Evolutionary conservation across 1,139 yeast species (phyloP).

Genomic region (Diutina siamensis): DNA sequence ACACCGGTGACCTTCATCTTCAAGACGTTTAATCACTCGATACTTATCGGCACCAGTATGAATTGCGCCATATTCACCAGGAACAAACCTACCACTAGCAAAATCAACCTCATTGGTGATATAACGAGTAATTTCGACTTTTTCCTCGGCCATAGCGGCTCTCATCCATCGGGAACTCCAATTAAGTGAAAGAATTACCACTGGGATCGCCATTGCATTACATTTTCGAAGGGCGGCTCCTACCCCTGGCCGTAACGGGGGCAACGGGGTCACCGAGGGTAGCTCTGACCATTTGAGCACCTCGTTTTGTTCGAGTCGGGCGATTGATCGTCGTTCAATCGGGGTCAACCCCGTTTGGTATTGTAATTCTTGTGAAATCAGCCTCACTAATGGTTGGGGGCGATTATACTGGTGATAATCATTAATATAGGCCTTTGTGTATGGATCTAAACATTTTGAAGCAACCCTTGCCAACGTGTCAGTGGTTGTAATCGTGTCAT

Average conservation of each 20-base stretch:
- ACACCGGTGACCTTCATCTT: conserved; percentile 8
- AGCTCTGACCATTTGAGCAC: neutral
- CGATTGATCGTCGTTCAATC: neutral
- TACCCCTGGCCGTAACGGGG: neutral
- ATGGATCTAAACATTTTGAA: conserved; percentile 24
- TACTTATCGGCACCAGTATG: conserved; percentile 50
- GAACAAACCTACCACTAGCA: conserved; percentile 29
- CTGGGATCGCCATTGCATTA: conserved; percentile 17
- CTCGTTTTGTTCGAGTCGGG: neutral
- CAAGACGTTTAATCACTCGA: conserved; percentile 15
- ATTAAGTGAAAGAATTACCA: conserved; percentile 47
- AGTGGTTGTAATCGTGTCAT: conserved; percentile 49
- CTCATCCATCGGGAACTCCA: conserved; percentile 48
- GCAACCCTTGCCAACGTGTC: conserved; percentile 50
- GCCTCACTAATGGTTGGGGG: conserved; percentile 34
- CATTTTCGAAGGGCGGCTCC: conserved; percentile 11
- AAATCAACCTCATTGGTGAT: conserved; percentile 42
- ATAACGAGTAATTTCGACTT: no score
- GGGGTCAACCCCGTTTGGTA: neutral
- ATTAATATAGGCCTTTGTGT: conserved; percentile 25
- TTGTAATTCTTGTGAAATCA: conserved; percentile 10
- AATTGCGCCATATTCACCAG: conserved; percentile 13
- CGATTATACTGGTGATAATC: conserved; percentile 18
- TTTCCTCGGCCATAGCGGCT: conserved; percentile 27
- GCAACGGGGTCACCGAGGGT: neutral